Evolutionary conservation across 352 stramenopile genomes (phyloP).

Genomic region (Globisporangium middletonii): DNA sequence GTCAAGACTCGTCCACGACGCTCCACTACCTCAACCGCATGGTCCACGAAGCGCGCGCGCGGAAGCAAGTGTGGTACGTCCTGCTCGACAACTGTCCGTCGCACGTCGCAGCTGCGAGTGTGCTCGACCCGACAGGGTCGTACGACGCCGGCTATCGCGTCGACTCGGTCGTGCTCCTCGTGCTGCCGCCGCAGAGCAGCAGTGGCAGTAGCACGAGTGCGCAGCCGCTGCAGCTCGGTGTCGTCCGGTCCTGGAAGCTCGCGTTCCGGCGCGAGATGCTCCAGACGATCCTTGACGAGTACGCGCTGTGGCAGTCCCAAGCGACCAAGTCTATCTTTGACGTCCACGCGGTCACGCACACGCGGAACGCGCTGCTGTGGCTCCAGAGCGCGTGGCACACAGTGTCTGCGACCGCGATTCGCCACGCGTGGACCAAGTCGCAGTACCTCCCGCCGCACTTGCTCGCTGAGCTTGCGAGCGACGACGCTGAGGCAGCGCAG

Average conservation of each 20-base stretch:
- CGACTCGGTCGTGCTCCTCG: conserved; percentile 57
- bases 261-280: conserved; percentile 59
- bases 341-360: conserved; percentile 34
- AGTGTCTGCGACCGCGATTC: conserved; percentile 23
- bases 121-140: conserved; percentile 50
- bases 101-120: conserved; percentile 54
- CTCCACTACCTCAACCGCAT: conserved; percentile 52
- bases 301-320: conserved; percentile 9
- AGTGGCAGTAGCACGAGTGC: conserved; percentile 15
- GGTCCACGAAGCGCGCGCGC: conserved; percentile 44
- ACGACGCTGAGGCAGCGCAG: conserved; percentile 3
- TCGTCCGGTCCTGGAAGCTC: conserved; percentile 53
- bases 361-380: conserved; percentile 38
- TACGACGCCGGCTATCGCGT: conserved; percentile 58
- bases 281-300: conserved; percentile 30
- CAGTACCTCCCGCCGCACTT: conserved; percentile 27
- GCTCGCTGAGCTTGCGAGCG: conserved; percentile 19
- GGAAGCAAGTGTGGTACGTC: conserved; percentile 65
- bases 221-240: conserved; percentile 58
- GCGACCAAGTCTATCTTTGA: conserved; percentile 21
- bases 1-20: conserved; percentile 49
- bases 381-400: conserved; percentile 42
- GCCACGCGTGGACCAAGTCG: conserved; percentile 31
- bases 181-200: conserved; percentile 36
- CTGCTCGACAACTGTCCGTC: conserved; percentile 59